Conservation (phyloP, 331 rosid genomes). For the Quercus lobata region DNA sequence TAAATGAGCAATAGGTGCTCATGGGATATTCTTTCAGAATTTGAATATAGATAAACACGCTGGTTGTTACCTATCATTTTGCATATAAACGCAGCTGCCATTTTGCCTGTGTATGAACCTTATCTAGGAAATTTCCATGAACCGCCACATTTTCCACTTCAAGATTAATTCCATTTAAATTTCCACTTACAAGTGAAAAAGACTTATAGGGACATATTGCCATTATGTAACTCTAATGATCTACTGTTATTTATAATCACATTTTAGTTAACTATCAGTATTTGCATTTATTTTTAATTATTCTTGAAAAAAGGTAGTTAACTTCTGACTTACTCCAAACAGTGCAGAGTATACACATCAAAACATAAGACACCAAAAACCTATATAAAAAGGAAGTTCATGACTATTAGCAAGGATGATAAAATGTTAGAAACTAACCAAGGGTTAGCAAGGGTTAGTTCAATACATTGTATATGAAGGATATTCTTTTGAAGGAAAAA, state of each 20-base stretch:
- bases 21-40: not conserved
- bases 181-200: not conserved
- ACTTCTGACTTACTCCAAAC: not conserved
- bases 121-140: not conserved
- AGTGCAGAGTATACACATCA: not conserved
- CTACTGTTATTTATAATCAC: not conserved
- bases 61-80: not conserved
- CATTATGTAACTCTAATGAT: not conserved
- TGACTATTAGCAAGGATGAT: not conserved
- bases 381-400: not conserved
- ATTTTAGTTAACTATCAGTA: not conserved
- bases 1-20: not conserved
- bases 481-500: not conserved
- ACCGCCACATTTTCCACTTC: not conserved
- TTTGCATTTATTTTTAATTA: too few relatives aligned
- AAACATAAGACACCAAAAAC: not conserved
- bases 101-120: not conserved
- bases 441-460: not conserved
- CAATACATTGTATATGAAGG: not conserved
- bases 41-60: not conserved
- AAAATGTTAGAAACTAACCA: not conserved
- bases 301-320: too few relatives aligned
- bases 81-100: not conserved
- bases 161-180: not conserved
- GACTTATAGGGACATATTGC: not conserved